Base-by-base conservation (phyloP, 176 grass and related monocot species). In the Hsuehochloa calcarea region DNA sequence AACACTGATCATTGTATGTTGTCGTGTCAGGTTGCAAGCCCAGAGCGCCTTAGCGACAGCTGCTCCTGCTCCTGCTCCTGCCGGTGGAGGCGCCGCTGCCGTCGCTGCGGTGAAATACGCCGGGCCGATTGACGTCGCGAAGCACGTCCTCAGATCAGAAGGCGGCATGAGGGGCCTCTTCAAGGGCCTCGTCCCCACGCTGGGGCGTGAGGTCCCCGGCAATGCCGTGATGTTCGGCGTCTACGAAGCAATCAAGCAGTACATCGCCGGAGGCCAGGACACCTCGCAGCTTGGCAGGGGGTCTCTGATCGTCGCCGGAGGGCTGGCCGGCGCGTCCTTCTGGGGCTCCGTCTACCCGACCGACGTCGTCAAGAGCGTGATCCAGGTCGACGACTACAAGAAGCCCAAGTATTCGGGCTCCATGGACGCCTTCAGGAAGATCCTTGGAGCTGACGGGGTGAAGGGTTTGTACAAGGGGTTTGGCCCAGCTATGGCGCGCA, bases 351-450 rank as follows among this genome's bases (percentile, higher is more conserved):
- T 97, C 72, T 97, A 97, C 83, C 91, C 94, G 46, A 88, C 91
- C 15, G 94, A 97, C 84, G 91, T 97, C 17, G 87, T 93, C 16
- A 93, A 97, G 88, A 97, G 94, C 77, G 87, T 90, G 72, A 78
- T 96, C 78, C 94, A 93, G 94, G 94, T 96, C 50, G 94, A 96
- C 60, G 91, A 93, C 80, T 88, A 78, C 88, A 96, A 88, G 89
- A 93, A 91, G 55, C 94, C 90, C 10, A 97, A 90, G 46, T 97
- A 93, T 85, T 78, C 51, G 14, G 89, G 94, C 26, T 92, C 94
- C 38, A 81, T 92, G 14, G 85, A 82, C 86, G 94, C 94, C 15
- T 82, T 97, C 75, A 73, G 83, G 83, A 97, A 93, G 88, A 93
- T 92, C 65, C 80, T 97, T 71, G 85, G 87, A 4, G 70, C 91